Evolutionary conservation across 2,329 filamentous ascomycete genomes (phyloP).

Genomic region (Polychaeton citri): DNA sequence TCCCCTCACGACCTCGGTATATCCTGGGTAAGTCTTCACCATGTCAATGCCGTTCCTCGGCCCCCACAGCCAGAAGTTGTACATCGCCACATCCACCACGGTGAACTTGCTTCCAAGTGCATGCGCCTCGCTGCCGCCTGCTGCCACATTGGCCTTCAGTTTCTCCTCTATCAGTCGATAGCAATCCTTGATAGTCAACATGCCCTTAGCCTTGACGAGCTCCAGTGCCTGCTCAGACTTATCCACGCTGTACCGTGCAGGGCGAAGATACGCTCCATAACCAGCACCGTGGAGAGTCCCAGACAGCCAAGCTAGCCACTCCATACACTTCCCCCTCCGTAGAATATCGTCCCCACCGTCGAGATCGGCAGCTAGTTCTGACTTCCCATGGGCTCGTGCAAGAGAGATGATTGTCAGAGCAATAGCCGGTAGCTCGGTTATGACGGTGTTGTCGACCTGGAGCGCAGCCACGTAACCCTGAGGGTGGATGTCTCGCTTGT

Average conservation of each 20-base stretch:
- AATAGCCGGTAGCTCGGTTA: slow-evolving; percentile 24
- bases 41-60: too few species aligned
- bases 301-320: slow-evolving; percentile 25
- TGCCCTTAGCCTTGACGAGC: slow-evolving; percentile 11
- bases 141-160: slow-evolving; percentile 8
- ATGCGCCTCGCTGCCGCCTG: slow-evolving; percentile 7
- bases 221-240: slow-evolving; percentile 9
- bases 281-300: slow-evolving; percentile 20
- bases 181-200: too few species aligned
- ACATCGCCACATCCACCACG: slow-evolving; percentile 21
- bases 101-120: slow-evolving; percentile 21
- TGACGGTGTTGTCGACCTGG: slow-evolving; percentile 13
- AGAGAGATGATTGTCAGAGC: slow-evolving; percentile 19
- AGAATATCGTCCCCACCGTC: slow-evolving; percentile 20
- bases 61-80: too few species aligned
- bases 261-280: too few species aligned
- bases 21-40: too few species aligned
- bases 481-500: slow-evolving; percentile 17
- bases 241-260: too few species aligned
- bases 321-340: slow-evolving; percentile 19
- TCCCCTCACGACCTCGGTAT: too few species aligned
- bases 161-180: slow-evolving; percentile 16
- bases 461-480: slow-evolving; percentile 22
- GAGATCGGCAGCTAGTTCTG: slow-evolving; percentile 16
- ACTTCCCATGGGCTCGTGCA: too few species aligned